Conservation (phyloP, 805 yeast genomes). For the Tetrapisispora fleetii region DNA sequence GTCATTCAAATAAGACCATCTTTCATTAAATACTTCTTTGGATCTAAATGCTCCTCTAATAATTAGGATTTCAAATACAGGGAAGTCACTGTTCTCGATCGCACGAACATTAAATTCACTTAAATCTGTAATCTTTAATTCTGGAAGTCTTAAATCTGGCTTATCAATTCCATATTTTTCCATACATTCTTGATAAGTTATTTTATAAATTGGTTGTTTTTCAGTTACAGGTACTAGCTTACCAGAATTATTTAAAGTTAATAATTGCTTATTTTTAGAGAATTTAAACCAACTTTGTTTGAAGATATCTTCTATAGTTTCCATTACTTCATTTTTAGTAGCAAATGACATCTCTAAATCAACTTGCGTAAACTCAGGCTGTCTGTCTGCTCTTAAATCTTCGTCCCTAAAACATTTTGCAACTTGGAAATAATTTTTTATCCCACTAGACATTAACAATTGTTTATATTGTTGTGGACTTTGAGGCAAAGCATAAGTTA, state of each 20-base stretch:
- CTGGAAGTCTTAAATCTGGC: constrained; percentile 71
- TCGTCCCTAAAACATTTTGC: constrained; percentile 96
- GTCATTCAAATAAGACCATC: constrained; percentile 34
- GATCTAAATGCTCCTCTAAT: constrained; percentile 39
- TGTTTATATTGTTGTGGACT: constrained; percentile 98
- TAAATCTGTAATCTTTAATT: constrained; percentile 42
- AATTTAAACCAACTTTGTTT: constrained; percentile 44
- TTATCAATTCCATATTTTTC: constrained; percentile 80
- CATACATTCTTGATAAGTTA: constrained; percentile 64
- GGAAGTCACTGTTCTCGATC: constrained; percentile 38
- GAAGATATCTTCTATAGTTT: constrained; percentile 51
- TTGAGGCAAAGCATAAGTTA: constrained; percentile 87
- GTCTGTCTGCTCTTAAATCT: constrained; percentile 88
- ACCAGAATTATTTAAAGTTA: constrained; percentile 20
- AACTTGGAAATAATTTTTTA: constrained; percentile 74
- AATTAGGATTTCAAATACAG: constrained; percentile 67
- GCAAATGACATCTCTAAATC: constrained; percentile 91
- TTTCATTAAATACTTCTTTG: constrained; percentile 20
- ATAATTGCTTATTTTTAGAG: constrained; percentile 12
- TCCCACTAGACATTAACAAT: constrained; percentile 87
- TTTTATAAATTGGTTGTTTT: constrained; percentile 29
- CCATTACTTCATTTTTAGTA: constrained; percentile 53
- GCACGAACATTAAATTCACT: constrained; percentile 31
- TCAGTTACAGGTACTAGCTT: constrained; percentile 12
- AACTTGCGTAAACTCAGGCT: constrained; percentile 96